Percentiles rank a stretch among this genome's conserved stretches.
These are phyloP conservation scores for Blastomyces silverae DNA, from an alignment of 2,329 filamentous ascomycete species.

Conservation along the genomic window DNA sequence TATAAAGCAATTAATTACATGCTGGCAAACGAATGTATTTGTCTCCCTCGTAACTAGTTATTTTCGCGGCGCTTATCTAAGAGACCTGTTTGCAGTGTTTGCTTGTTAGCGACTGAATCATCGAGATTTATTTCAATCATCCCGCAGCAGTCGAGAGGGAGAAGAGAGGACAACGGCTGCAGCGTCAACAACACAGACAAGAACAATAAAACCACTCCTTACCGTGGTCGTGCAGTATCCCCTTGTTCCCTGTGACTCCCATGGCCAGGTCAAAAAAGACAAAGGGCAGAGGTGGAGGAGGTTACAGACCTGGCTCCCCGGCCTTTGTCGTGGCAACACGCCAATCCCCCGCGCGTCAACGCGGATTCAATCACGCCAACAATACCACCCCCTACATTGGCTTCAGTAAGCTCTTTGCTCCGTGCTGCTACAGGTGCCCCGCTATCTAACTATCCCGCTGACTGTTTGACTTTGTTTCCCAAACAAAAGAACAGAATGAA, in stretches of 20 bases:
- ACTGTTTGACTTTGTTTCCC: background rate
- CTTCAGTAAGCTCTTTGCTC: constrained; percentile 3
- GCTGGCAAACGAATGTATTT: background rate
- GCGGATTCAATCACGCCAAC: background rate
- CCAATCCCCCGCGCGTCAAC: background rate
- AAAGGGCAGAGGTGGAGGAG: background rate
- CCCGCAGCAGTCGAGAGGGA: background rate
- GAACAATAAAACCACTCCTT: background rate
- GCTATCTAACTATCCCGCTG: constrained; percentile 1
- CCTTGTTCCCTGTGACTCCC: background rate
- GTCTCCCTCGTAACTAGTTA: background rate
- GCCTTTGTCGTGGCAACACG: background rate
- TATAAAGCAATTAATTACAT: background rate
- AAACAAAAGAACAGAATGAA: constrained; percentile 19
- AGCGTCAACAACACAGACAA: background rate
- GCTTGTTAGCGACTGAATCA: background rate
- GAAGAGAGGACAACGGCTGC: background rate
- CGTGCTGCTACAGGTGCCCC: background rate
- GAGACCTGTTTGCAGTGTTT: constrained; percentile 12
- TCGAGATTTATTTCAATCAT: background rate
- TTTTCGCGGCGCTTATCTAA: background rate
- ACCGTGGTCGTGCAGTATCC: background rate
- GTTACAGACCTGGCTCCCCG: background rate
- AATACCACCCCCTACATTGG: background rate
- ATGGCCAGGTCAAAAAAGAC: constrained; percentile 7